These are phyloP conservation scores for Barbatosphaeria neglecta DNA, from an alignment of 495 filamentous ascomycete species.

Conservation along the genomic window DNA sequence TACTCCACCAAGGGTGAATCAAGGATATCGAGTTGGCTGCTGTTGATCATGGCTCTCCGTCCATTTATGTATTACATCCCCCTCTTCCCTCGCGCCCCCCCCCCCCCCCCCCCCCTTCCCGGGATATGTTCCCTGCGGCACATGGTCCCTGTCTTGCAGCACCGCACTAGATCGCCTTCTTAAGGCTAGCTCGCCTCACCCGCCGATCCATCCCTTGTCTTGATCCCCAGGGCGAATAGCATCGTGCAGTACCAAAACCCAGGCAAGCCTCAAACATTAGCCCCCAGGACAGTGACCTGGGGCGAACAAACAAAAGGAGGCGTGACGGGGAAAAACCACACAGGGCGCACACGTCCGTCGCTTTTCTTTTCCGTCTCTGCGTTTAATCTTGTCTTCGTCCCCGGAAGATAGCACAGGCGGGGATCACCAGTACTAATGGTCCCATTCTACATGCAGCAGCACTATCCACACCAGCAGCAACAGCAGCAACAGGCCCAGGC, in stretches of 20 bases:
- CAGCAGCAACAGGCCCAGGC: no score
- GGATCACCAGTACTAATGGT: slow-evolving; percentile 32
- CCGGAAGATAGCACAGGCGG: no score
- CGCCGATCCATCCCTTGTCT: slow-evolving; percentile 35
- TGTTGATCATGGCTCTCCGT: slow-evolving; percentile 10
- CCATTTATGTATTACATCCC: background rate
- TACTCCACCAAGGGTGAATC: slow-evolving; percentile 21
- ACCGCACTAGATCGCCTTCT: slow-evolving; percentile 29
- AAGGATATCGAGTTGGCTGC: slow-evolving; percentile 3
- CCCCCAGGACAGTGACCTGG: slow-evolving; percentile 15
- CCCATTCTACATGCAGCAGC: slow-evolving; percentile 47
- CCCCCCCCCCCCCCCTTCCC: no score
- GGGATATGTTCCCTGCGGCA: slow-evolving; percentile 13
- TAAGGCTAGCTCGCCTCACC: slow-evolving; percentile 29
- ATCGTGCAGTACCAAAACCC: slow-evolving; percentile 15
- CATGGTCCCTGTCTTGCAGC: slow-evolving; percentile 29
- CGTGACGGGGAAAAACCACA: slow-evolving; percentile 33
- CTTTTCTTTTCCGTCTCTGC: slow-evolving; percentile 10
- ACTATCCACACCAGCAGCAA: slow-evolving; percentile 50
- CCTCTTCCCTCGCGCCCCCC: slow-evolving; percentile 3
- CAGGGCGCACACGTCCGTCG: slow-evolving; percentile 26
- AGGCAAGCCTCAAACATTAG: background rate
- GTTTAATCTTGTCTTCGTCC: no score
- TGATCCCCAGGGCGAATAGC: slow-evolving; percentile 23
- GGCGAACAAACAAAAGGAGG: slow-evolving; percentile 16